phyloP scores from a whole-genome alignment of 2,329 filamentous ascomycete genomes.

The Alternaria solani region DNA sequence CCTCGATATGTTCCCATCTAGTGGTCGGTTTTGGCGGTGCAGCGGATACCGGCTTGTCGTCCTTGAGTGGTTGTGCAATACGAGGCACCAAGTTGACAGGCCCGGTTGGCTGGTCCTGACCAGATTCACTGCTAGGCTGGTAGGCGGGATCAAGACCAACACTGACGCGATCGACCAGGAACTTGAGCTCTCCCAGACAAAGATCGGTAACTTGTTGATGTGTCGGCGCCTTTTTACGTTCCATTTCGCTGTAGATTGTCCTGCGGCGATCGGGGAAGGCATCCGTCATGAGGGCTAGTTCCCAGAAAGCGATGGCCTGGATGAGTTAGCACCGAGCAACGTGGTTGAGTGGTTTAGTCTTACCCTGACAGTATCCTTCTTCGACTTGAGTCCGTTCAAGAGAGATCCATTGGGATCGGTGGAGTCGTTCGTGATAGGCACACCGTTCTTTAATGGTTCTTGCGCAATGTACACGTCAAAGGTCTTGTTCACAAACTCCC shows the following conservation, averaged over 20 bases:
- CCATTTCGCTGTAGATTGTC: slow-evolving; percentile 85
- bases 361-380: slow-evolving; percentile 79
- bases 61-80: slow-evolving; percentile 58
- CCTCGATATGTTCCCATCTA: slow-evolving; percentile 36
- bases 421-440: slow-evolving; percentile 82
- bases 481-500: slow-evolving; percentile 77
- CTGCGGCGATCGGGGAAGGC: slow-evolving; percentile 78
- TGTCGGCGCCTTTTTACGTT: slow-evolving; percentile 78
- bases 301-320: slow-evolving; percentile 88
- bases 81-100: slow-evolving; percentile 59
- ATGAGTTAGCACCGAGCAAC: slow-evolving; percentile 15
- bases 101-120: slow-evolving; percentile 30
- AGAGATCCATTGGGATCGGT: slow-evolving; percentile 93
- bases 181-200: slow-evolving; percentile 74
- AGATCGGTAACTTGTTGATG: slow-evolving; percentile 80
- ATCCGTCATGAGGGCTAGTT: slow-evolving; percentile 80
- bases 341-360: slow-evolving; percentile 22
- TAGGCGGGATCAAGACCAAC: slow-evolving; percentile 49
- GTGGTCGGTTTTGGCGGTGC: slow-evolving; percentile 50
- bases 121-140: slow-evolving; percentile 20
- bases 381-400: slow-evolving; percentile 81
- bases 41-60: slow-evolving; percentile 57
- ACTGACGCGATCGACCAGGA: slow-evolving; percentile 73
- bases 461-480: slow-evolving; percentile 84
- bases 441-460: slow-evolving; percentile 82